Evolutionary conservation across 305 asterid species (phyloP).

Genomic region (Salvia sclarea): DNA sequence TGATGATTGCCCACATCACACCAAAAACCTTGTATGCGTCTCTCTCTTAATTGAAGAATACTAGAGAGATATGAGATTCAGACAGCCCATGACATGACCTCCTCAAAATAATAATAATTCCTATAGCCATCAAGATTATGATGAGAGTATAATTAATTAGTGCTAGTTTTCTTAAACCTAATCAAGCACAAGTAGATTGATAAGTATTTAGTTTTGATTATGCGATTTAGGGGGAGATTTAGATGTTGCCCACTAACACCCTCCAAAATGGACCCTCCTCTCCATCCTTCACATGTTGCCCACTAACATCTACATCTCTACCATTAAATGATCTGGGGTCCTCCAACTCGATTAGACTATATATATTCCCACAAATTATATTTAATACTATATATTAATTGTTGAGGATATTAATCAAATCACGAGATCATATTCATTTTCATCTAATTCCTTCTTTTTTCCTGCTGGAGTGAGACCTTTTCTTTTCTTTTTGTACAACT

Average conservation of each 20-base stretch:
- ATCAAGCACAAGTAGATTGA: neutral
- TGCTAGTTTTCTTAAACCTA: neutral
- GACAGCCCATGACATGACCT: neutral
- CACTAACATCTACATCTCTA: slow-evolving; percentile 56
- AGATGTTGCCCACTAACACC: slow-evolving; percentile 27
- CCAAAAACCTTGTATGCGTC: slow-evolving; percentile 23
- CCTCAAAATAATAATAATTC: neutral
- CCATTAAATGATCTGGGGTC: slow-evolving; percentile 55
- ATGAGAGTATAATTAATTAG: neutral
- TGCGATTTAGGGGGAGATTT: slow-evolving; percentile 3
- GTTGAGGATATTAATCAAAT: slow-evolving; percentile 10
- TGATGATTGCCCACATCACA: slow-evolving; percentile 33
- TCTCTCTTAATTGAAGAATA: slow-evolving; percentile 36
- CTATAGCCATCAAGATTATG: neutral
- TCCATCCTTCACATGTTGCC: slow-evolving; percentile 72
- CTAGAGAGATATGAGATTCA: slow-evolving; percentile 16
- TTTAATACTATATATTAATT: neutral
- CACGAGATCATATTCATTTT: neutral
- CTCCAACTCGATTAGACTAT: slow-evolving; percentile 24
- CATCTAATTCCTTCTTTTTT: neutral
- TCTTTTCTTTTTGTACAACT: slow-evolving; percentile 26
- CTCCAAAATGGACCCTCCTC: slow-evolving; percentile 54
- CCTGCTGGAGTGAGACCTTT: neutral
- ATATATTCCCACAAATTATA: neutral
- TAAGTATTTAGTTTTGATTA: slow-evolving; percentile 24